These are phyloP conservation scores for Mycena belliarum DNA, from an alignment of 768 basidiomycete genomes.

Conservation along the genomic window DNA sequence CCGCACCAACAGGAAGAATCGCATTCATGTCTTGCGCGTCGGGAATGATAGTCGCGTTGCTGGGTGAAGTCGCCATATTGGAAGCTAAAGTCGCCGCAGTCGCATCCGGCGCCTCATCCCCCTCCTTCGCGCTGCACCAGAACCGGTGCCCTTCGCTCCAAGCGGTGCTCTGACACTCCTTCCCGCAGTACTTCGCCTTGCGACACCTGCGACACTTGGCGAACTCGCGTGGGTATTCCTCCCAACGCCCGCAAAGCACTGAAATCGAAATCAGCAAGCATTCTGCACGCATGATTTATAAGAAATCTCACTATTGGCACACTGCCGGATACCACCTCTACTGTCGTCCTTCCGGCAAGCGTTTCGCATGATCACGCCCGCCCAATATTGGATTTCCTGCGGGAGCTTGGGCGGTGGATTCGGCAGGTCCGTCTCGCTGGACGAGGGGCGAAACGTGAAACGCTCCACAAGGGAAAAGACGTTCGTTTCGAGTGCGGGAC, in stretches of 20 bases:
- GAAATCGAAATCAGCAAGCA: background rate
- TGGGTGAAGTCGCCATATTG: constrained; percentile 11
- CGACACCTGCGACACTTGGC: constrained; percentile 95
- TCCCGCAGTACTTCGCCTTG: constrained; percentile 98
- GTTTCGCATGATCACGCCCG: constrained; percentile 99
- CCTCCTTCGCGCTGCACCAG: constrained; percentile 78
- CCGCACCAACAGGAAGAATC: constrained; percentile 9
- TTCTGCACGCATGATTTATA: no score
- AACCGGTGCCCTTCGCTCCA: constrained; percentile 97
- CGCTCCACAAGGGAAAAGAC: constrained; percentile 95
- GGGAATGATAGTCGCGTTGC: constrained; percentile 11
- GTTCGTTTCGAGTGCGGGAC: constrained; percentile 65
- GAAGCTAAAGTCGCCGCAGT: constrained; percentile 10
- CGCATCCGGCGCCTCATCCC: constrained; percentile 36
- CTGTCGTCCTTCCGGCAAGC: constrained; percentile 97
- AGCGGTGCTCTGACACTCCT: constrained; percentile 94
- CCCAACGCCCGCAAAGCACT: constrained; percentile 98
- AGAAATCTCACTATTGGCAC: constrained; percentile 84
- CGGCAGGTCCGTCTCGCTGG: constrained; percentile 71
- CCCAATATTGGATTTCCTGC: constrained; percentile 97
- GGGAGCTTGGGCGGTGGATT: constrained; percentile 75
- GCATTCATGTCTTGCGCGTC: constrained; percentile 11
- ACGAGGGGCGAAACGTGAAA: constrained; percentile 92
- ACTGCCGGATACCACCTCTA: constrained; percentile 91
- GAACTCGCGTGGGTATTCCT: constrained; percentile 89